Conservation (phyloP, 192 early-diverging fungal genomes). For the Coemansia umbellata region DNA sequence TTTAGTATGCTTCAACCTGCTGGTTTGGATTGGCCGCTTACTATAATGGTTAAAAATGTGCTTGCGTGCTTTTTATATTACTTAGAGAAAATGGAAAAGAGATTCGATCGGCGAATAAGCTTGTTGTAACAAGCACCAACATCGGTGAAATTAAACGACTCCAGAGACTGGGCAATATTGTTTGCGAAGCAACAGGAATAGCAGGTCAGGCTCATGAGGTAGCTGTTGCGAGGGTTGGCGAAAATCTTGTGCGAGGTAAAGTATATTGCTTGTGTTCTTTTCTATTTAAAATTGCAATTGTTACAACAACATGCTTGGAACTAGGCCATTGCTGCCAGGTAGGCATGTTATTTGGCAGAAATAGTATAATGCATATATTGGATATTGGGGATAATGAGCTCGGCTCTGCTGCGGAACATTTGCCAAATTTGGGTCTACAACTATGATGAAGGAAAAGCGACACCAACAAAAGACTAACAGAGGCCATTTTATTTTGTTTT, state of each 20-base stretch:
- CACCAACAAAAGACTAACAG: too few species aligned
- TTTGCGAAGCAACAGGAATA: slow-evolving; percentile 1
- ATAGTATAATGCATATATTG: slow-evolving; percentile 1
- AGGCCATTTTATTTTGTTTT: neutral
- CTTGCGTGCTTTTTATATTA: neutral
- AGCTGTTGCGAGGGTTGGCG: slow-evolving; percentile 4
- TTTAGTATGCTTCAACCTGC: too few species aligned
- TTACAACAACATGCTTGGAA: too few species aligned
- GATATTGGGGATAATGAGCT: too few species aligned
- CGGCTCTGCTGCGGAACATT: neutral
- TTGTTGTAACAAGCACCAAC: slow-evolving; percentile 27
- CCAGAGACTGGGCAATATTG: slow-evolving; percentile 10
- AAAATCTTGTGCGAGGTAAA: slow-evolving; percentile 33
- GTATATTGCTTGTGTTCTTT: neutral
- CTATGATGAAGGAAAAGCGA: too few species aligned
- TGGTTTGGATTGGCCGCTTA: too few species aligned
- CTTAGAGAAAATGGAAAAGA: slow-evolving; percentile 7
- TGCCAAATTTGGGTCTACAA: too few species aligned
- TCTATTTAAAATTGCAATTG: too few species aligned
- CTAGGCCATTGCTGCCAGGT: too few species aligned
- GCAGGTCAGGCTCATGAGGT: slow-evolving; percentile 14
- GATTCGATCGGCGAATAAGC: slow-evolving; percentile 18
- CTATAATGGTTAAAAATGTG: neutral
- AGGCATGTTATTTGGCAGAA: neutral
- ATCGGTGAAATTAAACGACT: slow-evolving; percentile 16